phyloP scores from a whole-genome alignment of 2,329 filamentous ascomycete genomes.

The Botrytis byssoidea region DNA sequence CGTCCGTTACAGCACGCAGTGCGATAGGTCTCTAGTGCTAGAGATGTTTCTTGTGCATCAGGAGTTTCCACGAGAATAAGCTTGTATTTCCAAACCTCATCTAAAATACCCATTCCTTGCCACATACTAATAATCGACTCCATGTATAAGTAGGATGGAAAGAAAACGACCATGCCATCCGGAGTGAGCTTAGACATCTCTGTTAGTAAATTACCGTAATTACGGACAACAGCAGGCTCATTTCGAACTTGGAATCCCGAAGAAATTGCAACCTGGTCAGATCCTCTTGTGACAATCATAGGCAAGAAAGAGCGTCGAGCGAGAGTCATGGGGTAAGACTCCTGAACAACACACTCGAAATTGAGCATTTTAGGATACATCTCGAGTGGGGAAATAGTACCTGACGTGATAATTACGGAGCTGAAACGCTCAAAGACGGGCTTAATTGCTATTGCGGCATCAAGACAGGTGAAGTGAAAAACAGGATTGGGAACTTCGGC shows the following conservation, averaged over 20 bases:
- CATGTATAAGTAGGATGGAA: constrained; percentile 98
- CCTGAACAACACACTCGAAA: constrained; percentile 87
- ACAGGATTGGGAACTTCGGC: constrained; percentile 95
- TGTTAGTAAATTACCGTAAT: constrained; percentile 89
- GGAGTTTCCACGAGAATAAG: constrained; percentile 96
- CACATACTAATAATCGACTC: constrained; percentile 98
- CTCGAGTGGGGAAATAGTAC: constrained; percentile 92
- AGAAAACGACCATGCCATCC: constrained; percentile 98
- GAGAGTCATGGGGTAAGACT: constrained; percentile 96
- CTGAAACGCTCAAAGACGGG: constrained; percentile 97
- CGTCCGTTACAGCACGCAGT: constrained; percentile 97
- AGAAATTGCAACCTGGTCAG: constrained; percentile 88
- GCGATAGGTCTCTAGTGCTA: constrained; percentile 93
- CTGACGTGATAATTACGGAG: constrained; percentile 97
- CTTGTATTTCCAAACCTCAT: constrained; percentile 99
- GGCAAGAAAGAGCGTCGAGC: constrained; percentile 93
- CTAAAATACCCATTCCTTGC: constrained; percentile 97
- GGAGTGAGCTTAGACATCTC: constrained; percentile 96
- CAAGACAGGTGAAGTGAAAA: constrained; percentile 94
- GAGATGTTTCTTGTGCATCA: constrained; percentile 92
- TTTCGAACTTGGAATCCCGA: constrained; percentile 95
- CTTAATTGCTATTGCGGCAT: constrained; percentile 96
- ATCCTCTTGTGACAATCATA: constrained; percentile 95
- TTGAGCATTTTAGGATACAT: constrained; percentile 99
- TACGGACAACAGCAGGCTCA: constrained; percentile 93